phyloP scores from a whole-genome alignment of 2,329 filamentous ascomycete genomes.

The Colletotrichum musicola region DNA sequence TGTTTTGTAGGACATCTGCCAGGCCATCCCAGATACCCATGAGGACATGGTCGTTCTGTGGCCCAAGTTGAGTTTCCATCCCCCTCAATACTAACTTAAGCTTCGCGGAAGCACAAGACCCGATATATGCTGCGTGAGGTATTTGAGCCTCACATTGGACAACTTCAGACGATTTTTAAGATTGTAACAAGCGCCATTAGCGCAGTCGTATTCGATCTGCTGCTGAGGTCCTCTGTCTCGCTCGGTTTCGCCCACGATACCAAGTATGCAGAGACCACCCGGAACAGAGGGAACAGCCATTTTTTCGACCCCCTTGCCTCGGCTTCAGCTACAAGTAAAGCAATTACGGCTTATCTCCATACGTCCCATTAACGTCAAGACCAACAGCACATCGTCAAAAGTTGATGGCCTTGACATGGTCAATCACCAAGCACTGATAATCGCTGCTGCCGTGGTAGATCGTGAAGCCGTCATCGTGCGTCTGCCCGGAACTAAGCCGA shows the following conservation, averaged over 20 bases:
- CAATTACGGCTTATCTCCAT: too few relatives aligned
- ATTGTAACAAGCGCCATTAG: neutral
- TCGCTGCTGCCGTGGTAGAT: constrained; percentile 54
- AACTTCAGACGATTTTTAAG: neutral
- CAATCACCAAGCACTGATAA: constrained; percentile 53
- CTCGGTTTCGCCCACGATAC: too few relatives aligned
- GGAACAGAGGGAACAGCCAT: too few relatives aligned
- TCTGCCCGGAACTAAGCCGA: constrained; percentile 50
- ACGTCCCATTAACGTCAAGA: too few relatives aligned
- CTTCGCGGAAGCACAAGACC: constrained; percentile 7
- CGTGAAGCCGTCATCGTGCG: constrained; percentile 54
- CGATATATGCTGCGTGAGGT: neutral
- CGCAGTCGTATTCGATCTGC: too few relatives aligned
- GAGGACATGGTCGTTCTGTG: neutral
- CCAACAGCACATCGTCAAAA: neutral
- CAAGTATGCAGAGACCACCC: too few relatives aligned
- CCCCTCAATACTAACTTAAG: neutral
- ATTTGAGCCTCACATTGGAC: constrained; percentile 2
- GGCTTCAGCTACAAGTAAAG: too few relatives aligned
- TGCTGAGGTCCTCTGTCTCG: too few relatives aligned
- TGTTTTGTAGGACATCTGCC: neutral
- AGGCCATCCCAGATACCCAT: neutral
- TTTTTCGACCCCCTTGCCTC: too few relatives aligned
- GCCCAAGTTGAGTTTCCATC: neutral
- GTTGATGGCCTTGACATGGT: constrained; percentile 44